A percentile compares a stretch with the other conserved stretches of the same genome.
phyloP scores from a whole-genome alignment of 257 asterid genomes.

The Jaltomata sinuosa region DNA sequence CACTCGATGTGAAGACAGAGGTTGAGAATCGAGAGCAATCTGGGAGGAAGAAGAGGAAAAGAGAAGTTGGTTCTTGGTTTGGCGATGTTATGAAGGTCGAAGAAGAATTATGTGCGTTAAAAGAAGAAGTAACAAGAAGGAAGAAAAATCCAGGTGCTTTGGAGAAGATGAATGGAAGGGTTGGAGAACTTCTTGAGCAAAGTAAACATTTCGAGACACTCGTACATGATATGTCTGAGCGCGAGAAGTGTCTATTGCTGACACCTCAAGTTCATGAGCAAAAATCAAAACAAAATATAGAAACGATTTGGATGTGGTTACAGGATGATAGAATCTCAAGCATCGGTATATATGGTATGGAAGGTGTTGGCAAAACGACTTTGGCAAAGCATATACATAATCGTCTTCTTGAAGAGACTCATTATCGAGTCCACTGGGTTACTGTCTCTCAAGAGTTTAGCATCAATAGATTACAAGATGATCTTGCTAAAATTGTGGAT shows the following conservation, averaged over 20 bases:
- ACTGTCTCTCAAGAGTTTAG: neutral
- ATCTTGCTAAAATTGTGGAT: conserved; percentile 5
- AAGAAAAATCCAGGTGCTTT: neutral
- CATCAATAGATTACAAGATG: neutral
- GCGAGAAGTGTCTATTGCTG: neutral
- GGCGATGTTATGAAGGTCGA: neutral
- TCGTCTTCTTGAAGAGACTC: too few relatives aligned
- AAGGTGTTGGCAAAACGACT: neutral
- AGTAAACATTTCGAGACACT: neutral
- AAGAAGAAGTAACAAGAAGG: neutral
- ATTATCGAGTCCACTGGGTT: too few relatives aligned
- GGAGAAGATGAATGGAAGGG: neutral
- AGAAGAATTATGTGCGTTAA: neutral
- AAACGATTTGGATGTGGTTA: neutral
- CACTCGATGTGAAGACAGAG: neutral
- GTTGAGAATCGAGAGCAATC: neutral
- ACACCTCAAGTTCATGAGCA: neutral
- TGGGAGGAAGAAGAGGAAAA: neutral
- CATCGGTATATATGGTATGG: neutral
- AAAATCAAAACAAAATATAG: neutral
- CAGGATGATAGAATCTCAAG: neutral
- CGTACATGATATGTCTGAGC: neutral
- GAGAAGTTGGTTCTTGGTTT: neutral
- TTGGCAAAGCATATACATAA: too few relatives aligned
- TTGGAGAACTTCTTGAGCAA: neutral